Conservation (phyloP, 257 asterid species). For the Ilex aquifolium region DNA sequence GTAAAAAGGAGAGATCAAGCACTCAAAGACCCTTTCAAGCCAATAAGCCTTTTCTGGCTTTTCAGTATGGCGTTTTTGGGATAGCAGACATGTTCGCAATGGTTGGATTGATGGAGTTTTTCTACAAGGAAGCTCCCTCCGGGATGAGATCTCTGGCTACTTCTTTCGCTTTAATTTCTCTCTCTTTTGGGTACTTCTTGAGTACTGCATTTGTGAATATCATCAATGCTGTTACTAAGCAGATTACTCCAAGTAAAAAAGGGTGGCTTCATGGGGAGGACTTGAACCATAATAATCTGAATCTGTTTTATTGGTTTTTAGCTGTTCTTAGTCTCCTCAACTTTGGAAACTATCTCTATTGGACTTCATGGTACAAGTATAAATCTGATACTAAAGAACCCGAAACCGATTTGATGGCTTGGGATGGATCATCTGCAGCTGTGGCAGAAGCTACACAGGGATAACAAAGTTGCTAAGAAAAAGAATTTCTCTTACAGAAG, state of each 20-base stretch:
- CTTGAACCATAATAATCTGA: constrained; percentile 41
- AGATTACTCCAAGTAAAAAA: constrained; percentile 28
- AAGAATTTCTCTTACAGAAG: no score
- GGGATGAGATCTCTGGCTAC: constrained; percentile 74
- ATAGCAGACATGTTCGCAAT: constrained; percentile 65
- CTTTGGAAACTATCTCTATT: constrained; percentile 46
- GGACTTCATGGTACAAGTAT: constrained; percentile 70
- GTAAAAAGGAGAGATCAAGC: constrained; percentile 38
- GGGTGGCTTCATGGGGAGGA: constrained; percentile 57
- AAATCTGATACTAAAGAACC: constrained; percentile 18
- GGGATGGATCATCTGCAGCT: neutral
- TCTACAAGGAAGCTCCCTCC: constrained; percentile 55
- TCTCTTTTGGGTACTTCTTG: constrained; percentile 49
- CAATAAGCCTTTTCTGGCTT: constrained; percentile 54
- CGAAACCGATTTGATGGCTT: neutral
- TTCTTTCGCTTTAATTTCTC: constrained; percentile 55
- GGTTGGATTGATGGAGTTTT: constrained; percentile 61
- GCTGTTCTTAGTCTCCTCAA: constrained; percentile 53
- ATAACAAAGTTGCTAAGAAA: no score
- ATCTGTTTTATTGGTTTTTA: constrained; percentile 54
- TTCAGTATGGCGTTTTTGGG: constrained; percentile 65
- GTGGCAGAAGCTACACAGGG: no score
- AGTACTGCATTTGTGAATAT: constrained; percentile 49
- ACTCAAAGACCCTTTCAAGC: constrained; percentile 17
- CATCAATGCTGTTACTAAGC: constrained; percentile 36